A percentile compares a stretch with the other conserved stretches of the same genome.
Evolutionary conservation across 495 filamentous ascomycete genomes (phyloP).

Genomic region (Thermothielavioides terrestris): DNA sequence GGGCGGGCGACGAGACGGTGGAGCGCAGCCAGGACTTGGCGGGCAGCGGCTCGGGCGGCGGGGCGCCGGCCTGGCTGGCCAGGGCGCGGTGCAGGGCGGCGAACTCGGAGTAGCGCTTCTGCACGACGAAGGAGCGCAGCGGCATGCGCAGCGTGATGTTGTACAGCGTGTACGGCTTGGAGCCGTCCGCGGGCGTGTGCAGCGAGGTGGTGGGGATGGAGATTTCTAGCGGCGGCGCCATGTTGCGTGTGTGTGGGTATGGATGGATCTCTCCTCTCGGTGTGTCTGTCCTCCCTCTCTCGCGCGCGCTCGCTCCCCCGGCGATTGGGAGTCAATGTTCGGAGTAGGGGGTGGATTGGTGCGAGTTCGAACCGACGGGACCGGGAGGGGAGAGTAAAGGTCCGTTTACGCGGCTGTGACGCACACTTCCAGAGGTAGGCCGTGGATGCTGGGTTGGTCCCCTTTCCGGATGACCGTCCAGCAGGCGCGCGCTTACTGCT

Average conservation of each 20-base stretch:
- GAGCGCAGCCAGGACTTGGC: conserved; percentile 78
- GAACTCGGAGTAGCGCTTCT: conserved; percentile 96
- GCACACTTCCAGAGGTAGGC: too few species aligned
- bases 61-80: conserved; percentile 48
- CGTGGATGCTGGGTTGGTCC: not conserved
- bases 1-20: conserved; percentile 63
- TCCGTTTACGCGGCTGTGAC: too few species aligned
- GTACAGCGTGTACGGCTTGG: conserved; percentile 82
- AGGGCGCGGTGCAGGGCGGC: conserved; percentile 63
- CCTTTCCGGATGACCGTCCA: not conserved
- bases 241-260: conserved; percentile 23
- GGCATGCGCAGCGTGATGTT: conserved; percentile 83
- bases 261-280: not conserved
- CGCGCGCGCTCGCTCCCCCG: too few species aligned
- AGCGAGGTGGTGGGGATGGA: conserved; percentile 69
- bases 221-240: conserved; percentile 73
- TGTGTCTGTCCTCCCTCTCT: too few species aligned
- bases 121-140: conserved; percentile 75
- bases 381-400: not conserved
- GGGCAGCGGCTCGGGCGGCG: conserved; percentile 59
- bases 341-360: not conserved
- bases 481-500: too few species aligned
- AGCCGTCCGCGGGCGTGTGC: conserved; percentile 37
- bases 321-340: not conserved
- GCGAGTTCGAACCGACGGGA: too few species aligned